phyloP scores from a whole-genome alignment of 177 flowering plant species.

The Vitis hybrid region DNA sequence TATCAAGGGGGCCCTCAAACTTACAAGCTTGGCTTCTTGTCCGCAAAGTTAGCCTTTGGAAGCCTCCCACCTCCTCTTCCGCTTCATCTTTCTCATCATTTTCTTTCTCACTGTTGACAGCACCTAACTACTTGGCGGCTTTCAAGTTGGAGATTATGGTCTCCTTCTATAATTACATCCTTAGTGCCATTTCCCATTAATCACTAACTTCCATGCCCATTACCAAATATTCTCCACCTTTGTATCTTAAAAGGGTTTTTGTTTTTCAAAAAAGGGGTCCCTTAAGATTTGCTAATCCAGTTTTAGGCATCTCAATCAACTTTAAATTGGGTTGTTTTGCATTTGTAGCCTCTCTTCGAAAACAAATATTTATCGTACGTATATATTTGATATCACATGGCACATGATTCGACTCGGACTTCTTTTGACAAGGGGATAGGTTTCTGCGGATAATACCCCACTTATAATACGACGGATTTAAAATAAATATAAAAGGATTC shows the following conservation, averaged over 20 bases:
- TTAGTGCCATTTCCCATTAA: neutral
- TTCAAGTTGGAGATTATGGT: constrained; percentile 13
- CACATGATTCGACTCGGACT: no score
- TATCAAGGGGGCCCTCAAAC: constrained; percentile 15
- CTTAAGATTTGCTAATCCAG: no score
- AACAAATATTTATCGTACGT: no score
- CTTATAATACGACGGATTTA: no score
- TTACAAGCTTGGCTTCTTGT: constrained; percentile 24
- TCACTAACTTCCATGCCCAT: neutral
- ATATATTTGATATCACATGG: no score
- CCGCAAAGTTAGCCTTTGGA: constrained; percentile 26
- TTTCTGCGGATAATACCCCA: no score
- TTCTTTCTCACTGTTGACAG: neutral
- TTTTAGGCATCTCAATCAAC: no score
- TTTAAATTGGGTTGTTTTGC: no score
- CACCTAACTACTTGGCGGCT: constrained; percentile 14
- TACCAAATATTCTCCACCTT: neutral
- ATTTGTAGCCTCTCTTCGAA: no score
- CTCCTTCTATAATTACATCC: constrained; percentile 4
- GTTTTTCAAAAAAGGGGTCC: no score
- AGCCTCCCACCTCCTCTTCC: constrained; percentile 4
- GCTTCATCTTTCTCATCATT: neutral
- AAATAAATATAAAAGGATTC: no score
- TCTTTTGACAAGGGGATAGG: no score
- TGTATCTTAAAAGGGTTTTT: neutral